phyloP scores from a whole-genome alignment of 768 basidiomycete species.

The Kwoniella dendrophila region DNA sequence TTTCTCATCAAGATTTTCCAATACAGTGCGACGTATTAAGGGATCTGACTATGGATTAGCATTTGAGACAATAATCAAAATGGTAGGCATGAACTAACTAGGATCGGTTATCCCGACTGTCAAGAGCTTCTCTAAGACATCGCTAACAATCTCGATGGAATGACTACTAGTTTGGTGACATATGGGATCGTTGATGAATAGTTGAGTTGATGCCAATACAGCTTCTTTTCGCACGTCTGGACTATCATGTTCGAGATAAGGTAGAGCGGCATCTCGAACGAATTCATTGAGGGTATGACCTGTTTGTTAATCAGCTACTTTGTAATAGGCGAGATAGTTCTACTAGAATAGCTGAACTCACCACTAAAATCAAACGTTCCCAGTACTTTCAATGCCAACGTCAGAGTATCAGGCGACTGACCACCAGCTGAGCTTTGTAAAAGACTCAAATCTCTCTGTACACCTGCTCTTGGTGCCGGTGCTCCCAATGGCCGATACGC shows the following conservation, averaged over 20 bases:
- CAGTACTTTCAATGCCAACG: slow-evolving; percentile 80
- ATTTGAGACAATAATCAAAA: background rate
- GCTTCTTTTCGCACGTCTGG: slow-evolving; percentile 84
- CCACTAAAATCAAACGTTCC: slow-evolving; percentile 94
- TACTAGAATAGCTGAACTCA: slow-evolving; percentile 50
- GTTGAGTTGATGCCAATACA: slow-evolving; percentile 83
- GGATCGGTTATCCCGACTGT: slow-evolving; percentile 96
- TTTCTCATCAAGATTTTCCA: slow-evolving; percentile 81
- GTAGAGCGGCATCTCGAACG: slow-evolving; percentile 84
- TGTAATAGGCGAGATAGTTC: background rate
- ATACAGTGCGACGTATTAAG: slow-evolving; percentile 79
- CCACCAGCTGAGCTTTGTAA: slow-evolving; percentile 25
- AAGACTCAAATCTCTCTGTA: slow-evolving; percentile 33
- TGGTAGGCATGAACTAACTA: slow-evolving; percentile 60
- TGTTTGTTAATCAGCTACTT: slow-evolving; percentile 43
- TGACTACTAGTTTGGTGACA: slow-evolving; percentile 94
- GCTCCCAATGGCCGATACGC: slow-evolving; percentile 86
- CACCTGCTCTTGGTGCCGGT: slow-evolving; percentile 63
- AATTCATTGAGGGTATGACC: slow-evolving; percentile 95
- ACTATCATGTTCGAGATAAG: slow-evolving; percentile 91
- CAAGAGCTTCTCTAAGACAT: slow-evolving; percentile 93
- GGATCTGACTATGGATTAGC: slow-evolving; percentile 62
- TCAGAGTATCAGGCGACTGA: slow-evolving; percentile 44
- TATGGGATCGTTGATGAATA: slow-evolving; percentile 93
- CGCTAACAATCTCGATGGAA: slow-evolving; percentile 94